Evolutionary conservation across 108 stramenopile species (phyloP).

Genomic region (Pseudonitzschia multistriata): DNA sequence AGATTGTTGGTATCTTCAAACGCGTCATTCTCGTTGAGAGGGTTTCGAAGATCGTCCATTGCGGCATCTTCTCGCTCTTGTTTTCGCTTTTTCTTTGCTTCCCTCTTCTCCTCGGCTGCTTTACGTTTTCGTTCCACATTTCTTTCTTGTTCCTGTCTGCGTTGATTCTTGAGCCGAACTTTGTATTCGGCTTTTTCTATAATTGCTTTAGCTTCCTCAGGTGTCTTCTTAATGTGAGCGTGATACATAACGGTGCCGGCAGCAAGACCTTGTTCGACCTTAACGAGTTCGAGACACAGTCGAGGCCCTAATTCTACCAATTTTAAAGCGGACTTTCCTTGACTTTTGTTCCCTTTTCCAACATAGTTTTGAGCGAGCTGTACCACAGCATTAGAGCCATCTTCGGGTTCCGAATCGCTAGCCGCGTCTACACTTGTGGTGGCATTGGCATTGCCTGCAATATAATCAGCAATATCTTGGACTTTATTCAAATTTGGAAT

Average conservation of each 20-base stretch:
- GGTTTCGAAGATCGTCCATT: slow-evolving; percentile 71
- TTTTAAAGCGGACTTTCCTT: slow-evolving; percentile 90
- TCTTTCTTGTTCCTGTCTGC: slow-evolving; percentile 78
- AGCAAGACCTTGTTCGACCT: slow-evolving; percentile 93
- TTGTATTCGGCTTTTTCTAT: slow-evolving; percentile 65
- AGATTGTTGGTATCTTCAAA: slow-evolving; percentile 42
- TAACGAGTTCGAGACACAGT: slow-evolving; percentile 84
- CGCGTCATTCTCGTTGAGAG: slow-evolving; percentile 30
- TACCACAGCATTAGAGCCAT: slow-evolving; percentile 69
- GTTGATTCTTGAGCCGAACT: slow-evolving; percentile 61
- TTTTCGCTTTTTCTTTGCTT: slow-evolving; percentile 61
- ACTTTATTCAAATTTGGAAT: slow-evolving; percentile 89
- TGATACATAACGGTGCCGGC: slow-evolving; percentile 97
- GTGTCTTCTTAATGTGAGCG: slow-evolving; percentile 80
- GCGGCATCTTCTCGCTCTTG: slow-evolving; percentile 70
- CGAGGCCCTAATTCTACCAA: slow-evolving; percentile 97
- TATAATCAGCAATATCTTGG: slow-evolving; percentile 95
- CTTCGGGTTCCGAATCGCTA: slow-evolving; percentile 90
- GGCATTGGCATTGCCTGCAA: slow-evolving; percentile 62
- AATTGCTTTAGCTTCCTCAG: slow-evolving; percentile 67
- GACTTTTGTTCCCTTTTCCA: slow-evolving; percentile 78
- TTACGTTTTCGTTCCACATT: slow-evolving; percentile 79
- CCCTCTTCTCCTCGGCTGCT: slow-evolving; percentile 75
- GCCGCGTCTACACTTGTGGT: slow-evolving; percentile 43
- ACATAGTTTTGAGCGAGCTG: slow-evolving; percentile 77